Base-by-base conservation (phyloP, 2,329 filamentous ascomycete species). In the Sordariomycetes sp. region DNA sequence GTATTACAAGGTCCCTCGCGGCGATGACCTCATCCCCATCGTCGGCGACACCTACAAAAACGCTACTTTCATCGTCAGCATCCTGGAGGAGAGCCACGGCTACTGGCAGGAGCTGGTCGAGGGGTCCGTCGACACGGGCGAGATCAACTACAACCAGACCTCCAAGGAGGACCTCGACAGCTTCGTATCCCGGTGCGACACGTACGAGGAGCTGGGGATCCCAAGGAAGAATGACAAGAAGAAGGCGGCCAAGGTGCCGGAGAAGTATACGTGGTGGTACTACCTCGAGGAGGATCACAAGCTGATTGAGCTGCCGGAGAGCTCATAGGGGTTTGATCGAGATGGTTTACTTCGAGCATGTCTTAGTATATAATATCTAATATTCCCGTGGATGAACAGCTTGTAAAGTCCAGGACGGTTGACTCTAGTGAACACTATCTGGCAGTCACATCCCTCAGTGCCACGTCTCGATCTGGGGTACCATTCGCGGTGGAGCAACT, bases 101-200 rank as follows among this genome's bases (percentile, higher is more conserved):
- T 70, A 65, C 57, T 74, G 72, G 72, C 56, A 66, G 15, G 66
- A 73, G 4, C 68, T 75, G 1, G 64, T 72, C n/a, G 65, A 60
- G 1, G 72, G 70, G 54, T 64, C 66, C 34, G 69, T 68, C 7
- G 63, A 71, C 56, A 65, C 65, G 7, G 65, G 67, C 15, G 64
- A 71, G 61, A 71, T 74, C 61, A 72, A 69, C 63, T 68, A 65
- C 60, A 71, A 72, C 61, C 73, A 75, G 65, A 75, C 72, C 0
- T 68, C 63, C 36, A 62, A 64, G 51, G 64, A 66, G 2, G 59
- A 59, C 10, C 63, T 62, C 58, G 63, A 65, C 56, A 70, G 68
- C 60, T 73, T 67, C 45, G 52, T 72, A 13, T 56, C 62, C n/a
- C 66, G 65, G 55, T 63, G 64, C 45, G 62, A 68, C 12, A 64